Evolutionary conservation across 371 early-diverging fungal genomes (phyloP).

Genomic region (Mortierella sp.): DNA sequence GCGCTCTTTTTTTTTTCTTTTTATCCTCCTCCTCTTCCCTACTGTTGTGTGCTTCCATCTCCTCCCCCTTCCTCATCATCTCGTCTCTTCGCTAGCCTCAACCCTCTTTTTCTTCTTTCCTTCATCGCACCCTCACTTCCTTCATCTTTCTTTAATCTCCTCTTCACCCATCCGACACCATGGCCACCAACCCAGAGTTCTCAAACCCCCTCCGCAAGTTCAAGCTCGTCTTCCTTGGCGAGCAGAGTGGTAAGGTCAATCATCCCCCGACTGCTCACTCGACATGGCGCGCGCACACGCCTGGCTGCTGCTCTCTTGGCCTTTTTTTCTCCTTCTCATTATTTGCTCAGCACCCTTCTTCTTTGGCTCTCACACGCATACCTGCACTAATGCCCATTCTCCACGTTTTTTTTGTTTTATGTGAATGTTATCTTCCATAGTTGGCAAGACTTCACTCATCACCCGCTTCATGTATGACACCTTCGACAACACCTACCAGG

Average conservation of each 20-base stretch:
- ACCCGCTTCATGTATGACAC: constrained; percentile 99
- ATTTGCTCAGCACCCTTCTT: not conserved
- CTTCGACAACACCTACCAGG: constrained; percentile 97
- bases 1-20: not conserved
- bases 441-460: constrained; percentile 99
- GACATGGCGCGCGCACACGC: not conserved
- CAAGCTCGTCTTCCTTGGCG: constrained; percentile 96
- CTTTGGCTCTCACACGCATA: constrained; percentile 9
- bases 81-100: not conserved
- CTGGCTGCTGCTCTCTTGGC: not conserved
- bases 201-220: constrained; percentile 87
- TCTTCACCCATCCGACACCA: constrained; percentile 11
- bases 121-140: not conserved
- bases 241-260: constrained; percentile 89
- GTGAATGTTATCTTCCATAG: constrained; percentile 61
- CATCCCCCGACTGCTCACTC: not conserved
- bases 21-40: not conserved
- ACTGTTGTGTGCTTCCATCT: too few relatives aligned
- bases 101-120: not conserved
- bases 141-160: not conserved
- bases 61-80: not conserved
- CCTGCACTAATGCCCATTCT: not conserved
- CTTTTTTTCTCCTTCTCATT: not conserved
- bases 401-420: not conserved
- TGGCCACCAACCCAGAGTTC: constrained; percentile 61